phyloP scores from a whole-genome alignment of 371 early-diverging fungal species.

The Haplosporangium sp. region DNA sequence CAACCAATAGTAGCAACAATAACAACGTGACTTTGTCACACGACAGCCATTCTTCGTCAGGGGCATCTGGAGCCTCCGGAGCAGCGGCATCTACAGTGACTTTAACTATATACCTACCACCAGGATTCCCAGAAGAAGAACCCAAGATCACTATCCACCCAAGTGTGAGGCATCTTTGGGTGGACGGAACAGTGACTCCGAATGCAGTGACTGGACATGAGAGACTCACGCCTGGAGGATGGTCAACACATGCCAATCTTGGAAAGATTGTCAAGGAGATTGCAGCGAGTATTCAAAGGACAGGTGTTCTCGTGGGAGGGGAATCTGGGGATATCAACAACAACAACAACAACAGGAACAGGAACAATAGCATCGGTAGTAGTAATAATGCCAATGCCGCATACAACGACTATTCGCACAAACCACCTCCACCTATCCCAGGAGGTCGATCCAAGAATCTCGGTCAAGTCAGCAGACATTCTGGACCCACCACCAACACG shows the following conservation, averaged over 20 bases:
- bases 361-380: conserved; percentile 4
- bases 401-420: conserved; percentile 44
- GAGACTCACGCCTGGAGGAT: conserved; percentile 52
- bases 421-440: conserved; percentile 55
- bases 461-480: conserved; percentile 15
- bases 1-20: conserved; percentile 1
- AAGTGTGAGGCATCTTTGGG: conserved; percentile 66
- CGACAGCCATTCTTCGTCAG: conserved; percentile 6
- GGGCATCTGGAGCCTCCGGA: conserved; percentile 4
- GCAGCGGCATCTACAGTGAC: conserved; percentile 11
- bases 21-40: neutral
- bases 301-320: conserved; percentile 53
- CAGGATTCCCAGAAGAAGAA: conserved; percentile 65
- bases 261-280: conserved; percentile 67
- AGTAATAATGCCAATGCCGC: conserved; percentile 2
- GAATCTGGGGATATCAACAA: conserved; percentile 2
- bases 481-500: conserved; percentile 10
- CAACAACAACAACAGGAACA: neutral
- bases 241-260: conserved; percentile 57
- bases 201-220: conserved; percentile 60
- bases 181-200: conserved; percentile 57
- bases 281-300: conserved; percentile 58
- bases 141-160: conserved; percentile 71
- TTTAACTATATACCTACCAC: conserved; percentile 55
- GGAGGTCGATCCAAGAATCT: conserved; percentile 37